Base-by-base conservation (phyloP, 2,329 filamentous ascomycete species). In the Xenosphaeropsis pyriputrescens region DNA sequence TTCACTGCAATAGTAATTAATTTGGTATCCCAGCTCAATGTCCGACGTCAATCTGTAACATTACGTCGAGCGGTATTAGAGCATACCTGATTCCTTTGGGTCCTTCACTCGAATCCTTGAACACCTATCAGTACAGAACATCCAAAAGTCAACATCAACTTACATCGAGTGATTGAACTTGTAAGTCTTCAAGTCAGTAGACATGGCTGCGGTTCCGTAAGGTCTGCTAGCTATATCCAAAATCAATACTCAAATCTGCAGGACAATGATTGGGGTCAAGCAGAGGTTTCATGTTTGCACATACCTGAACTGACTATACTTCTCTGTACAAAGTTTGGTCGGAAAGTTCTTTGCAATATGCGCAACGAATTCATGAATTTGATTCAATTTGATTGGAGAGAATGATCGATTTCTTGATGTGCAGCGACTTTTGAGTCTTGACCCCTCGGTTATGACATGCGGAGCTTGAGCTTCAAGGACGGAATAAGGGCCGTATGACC, bases 41-140 rank as follows among this genome's bases (percentile, higher is more conserved):
- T 32, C 31, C 14, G 8, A 9, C n/a, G 3, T 15, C 3, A 11
- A 35, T 35, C 16, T n/a, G 19, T 5, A 17, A 34, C 13, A 26
- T 6, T 15, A 9, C 14, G 15, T 16, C 22, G 16, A 30, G 29
- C 17, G n/a, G n/a, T n/a, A n/a, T n/a, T 14, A 18, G 6, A 22
- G 33, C 15, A 35, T 64, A 81, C 79, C 62, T 30, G 80, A 85
- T 55, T 69, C 74, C 62, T 88, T 79, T 9, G 89, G 89, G 63
- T 98, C 86, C 62, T 96, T 96, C 55, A 96, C 82, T 58, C 89
- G 81, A 57, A 94, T 68, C 85, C 85, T 91, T 45, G 7, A 5
- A 18, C 22, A 52, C 38, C 41, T n/a, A 42, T 43, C 34, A 44
- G 22, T 3, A 11, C 4, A 9, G 30, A 36, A 11, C 14, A 29